Base-by-base conservation (phyloP, 2,329 filamentous ascomycete species). In the Calonectria hongkongensis region DNA sequence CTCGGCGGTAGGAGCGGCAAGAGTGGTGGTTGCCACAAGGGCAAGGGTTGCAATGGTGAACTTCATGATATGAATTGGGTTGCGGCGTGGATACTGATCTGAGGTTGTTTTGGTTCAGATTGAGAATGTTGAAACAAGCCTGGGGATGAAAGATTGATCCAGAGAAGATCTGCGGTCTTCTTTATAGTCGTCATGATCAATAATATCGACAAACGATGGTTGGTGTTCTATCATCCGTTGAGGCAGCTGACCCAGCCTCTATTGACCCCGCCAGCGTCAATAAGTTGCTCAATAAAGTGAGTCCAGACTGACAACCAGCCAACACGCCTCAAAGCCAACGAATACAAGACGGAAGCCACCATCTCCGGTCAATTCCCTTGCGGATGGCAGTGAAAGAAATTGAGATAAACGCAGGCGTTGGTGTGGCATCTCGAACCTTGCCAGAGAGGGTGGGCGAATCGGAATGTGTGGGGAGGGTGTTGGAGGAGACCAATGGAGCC, bases 1-100 rank as follows among this genome's bases (percentile, higher is more conserved):
- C 1, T 78, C 75, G 9, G 74, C 73, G 21, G 69, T 69, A 12
- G 79, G 78, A 13, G 74, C 72, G 25, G 76, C 77, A 27, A 76
- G 64, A 25, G 56, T 73, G 36, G 63, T 69, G 39, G 75, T 70
- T 47, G 76, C 75, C 70, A 80, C 43, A 54, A 78, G 30, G 70
- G 77, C 76, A 60, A 81, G 28, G 73, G 79, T 71, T 39, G 81
- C 71, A 63, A 82, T 51, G 33, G 76, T 77, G 64, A 79, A 75
- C 79, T 82, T 82, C 81, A 82, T 82, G 39, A 25, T 76, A 67
- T 10, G 41, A 51, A 48, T 45, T 30, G 39, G 41, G n/a, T n/a
- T 30, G 58, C 21, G 16, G 33, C 18, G 36, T 41, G 27, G 36
- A 27, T 67, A 73, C 7, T 36, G 33, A 36, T 6, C 33, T 50